These are phyloP conservation scores for Colletotrichum sojae DNA, from an alignment of 2,329 filamentous ascomycete species.

Conservation along the genomic window DNA sequence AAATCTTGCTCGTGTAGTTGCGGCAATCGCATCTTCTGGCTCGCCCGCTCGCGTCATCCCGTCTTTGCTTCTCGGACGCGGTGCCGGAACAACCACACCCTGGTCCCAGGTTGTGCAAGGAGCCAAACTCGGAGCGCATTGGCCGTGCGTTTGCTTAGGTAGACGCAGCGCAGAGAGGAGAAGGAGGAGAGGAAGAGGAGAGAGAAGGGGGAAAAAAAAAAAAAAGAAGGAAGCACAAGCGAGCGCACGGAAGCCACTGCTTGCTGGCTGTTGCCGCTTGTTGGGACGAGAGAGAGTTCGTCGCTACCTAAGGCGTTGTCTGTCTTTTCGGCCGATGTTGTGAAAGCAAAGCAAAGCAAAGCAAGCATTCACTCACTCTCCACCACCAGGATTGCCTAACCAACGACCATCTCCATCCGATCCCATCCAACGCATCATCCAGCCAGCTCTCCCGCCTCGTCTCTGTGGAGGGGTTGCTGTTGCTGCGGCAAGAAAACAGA, in stretches of 20 bases:
- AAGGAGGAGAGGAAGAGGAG: not conserved
- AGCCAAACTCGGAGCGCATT: slow-evolving; percentile 26
- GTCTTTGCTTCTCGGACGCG: slow-evolving; percentile 14
- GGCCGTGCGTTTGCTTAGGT: slow-evolving; percentile 34
- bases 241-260: slow-evolving; percentile 3
- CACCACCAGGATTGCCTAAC: slow-evolving; percentile 25
- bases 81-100: slow-evolving; percentile 10
- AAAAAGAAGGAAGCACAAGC: not conserved
- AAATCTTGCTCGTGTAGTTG: no score
- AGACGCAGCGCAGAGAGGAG: slow-evolving; percentile 5
- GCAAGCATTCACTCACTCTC: not conserved
- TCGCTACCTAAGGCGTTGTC: slow-evolving; percentile 16
- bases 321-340: slow-evolving; percentile 24
- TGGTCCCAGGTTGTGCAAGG: slow-evolving; percentile 31
- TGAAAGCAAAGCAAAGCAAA: not conserved
- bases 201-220: not conserved
- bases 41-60: slow-evolving; percentile 7
- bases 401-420: not conserved
- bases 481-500: slow-evolving; percentile 17
- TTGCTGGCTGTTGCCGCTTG: no score
- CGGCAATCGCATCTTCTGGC: no score
- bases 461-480: slow-evolving; percentile 16
- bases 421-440: not conserved
- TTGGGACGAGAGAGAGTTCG: slow-evolving; percentile 26
- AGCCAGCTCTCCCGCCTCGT: slow-evolving; percentile 3